These are phyloP conservation scores for Pichia sp. DNA, from an alignment of 1,139 yeast genomes.

Conservation along the genomic window DNA sequence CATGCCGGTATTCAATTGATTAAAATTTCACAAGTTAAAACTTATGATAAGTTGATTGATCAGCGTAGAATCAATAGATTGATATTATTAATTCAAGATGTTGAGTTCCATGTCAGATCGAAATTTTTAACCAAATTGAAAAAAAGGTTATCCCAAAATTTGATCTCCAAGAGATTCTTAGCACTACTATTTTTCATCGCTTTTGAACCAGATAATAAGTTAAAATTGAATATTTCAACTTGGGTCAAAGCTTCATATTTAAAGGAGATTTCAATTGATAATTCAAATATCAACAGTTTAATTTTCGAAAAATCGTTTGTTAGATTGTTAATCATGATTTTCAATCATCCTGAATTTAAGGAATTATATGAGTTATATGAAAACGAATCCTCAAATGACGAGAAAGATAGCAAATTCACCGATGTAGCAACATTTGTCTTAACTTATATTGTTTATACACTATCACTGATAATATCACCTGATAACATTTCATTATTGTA, in stretches of 20 bases:
- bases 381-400: not conserved
- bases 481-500: constrained; percentile 69
- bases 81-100: constrained; percentile 62
- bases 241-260: constrained; percentile 65
- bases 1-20: constrained; percentile 62
- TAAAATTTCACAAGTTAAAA: constrained; percentile 54
- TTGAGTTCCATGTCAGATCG: constrained; percentile 49
- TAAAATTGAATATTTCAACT: constrained; percentile 49
- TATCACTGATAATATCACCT: constrained; percentile 54
- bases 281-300: constrained; percentile 33
- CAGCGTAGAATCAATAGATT: constrained; percentile 48
- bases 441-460: constrained; percentile 53
- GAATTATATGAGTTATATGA: constrained; percentile 32
- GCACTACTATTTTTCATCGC: constrained; percentile 69
- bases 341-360: constrained; percentile 67
- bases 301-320: constrained; percentile 59
- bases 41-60: constrained; percentile 46
- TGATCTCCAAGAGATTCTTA: constrained; percentile 58
- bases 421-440: constrained; percentile 37
- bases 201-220: constrained; percentile 54
- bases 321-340: constrained; percentile 60
- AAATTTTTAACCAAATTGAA: constrained; percentile 48
- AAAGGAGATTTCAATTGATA: constrained; percentile 29
- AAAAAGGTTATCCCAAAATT: constrained; percentile 43
- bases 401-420: constrained; percentile 19